Percentiles rank a stretch among this genome's conserved stretches.
Evolutionary conservation across 345 rosid species (phyloP).

Genomic region (Trapa incisa): DNA sequence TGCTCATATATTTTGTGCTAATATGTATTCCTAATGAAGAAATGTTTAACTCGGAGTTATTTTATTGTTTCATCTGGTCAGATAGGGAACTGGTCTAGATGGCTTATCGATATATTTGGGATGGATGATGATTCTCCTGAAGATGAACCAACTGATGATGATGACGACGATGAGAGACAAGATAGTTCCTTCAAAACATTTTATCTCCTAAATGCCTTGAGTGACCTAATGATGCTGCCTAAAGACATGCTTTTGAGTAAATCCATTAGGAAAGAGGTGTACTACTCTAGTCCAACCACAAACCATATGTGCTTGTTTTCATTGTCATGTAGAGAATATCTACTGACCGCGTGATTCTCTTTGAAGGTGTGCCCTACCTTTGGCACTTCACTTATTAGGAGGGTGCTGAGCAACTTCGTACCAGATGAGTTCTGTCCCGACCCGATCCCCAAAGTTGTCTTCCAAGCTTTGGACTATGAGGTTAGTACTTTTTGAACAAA

Average conservation of each 20-base stretch:
- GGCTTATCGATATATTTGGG: conserved; percentile 80
- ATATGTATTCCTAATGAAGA: neutral
- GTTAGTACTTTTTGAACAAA: conserved; percentile 26
- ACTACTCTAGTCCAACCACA: neutral
- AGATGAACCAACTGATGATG: conserved; percentile 20
- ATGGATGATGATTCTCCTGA: conserved; percentile 40
- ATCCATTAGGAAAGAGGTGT: conserved; percentile 73
- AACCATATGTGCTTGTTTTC: neutral
- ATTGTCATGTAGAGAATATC: neutral
- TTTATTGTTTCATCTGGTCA: conserved; percentile 21
- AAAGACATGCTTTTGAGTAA: conserved; percentile 73
- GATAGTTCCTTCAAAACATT: conserved; percentile 60
- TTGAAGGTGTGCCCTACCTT: conserved; percentile 81
- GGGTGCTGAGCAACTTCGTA: conserved; percentile 53
- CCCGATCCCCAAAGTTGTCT: conserved; percentile 62
- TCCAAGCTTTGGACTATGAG: conserved; percentile 66
- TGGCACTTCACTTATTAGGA: conserved; percentile 63
- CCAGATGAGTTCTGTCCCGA: conserved; percentile 93
- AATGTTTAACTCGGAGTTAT: neutral
- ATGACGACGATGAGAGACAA: conserved; percentile 23
- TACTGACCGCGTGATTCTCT: conserved; percentile 4
- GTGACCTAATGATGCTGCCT: conserved; percentile 99
- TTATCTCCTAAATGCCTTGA: conserved; percentile 72
- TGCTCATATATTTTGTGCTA: neutral
- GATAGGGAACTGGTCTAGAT: conserved; percentile 97